A percentile compares a stretch with the other conserved stretches of the same genome.
Evolutionary conservation across 2,329 filamentous ascomycete genomes (phyloP).

Genomic region (Scytalidium lignicola): DNA sequence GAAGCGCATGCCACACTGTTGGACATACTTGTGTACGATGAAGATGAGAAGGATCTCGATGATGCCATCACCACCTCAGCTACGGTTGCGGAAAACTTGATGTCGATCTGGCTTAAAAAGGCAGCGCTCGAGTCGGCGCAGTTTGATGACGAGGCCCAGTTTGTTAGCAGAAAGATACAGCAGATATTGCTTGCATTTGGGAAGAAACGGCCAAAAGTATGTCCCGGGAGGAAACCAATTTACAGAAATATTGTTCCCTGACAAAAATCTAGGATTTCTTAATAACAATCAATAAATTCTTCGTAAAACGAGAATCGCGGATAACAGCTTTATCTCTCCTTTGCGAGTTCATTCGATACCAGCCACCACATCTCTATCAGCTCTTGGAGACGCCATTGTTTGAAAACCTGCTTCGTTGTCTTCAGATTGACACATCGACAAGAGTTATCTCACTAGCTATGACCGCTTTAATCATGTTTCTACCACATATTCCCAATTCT

Average conservation of each 20-base stretch:
- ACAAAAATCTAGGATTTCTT: slow-evolving; percentile 56
- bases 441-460: slow-evolving; percentile 71
- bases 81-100: slow-evolving; percentile 51
- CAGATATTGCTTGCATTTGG: slow-evolving; percentile 43
- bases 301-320: slow-evolving; percentile 60
- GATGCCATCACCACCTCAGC: slow-evolving; percentile 38
- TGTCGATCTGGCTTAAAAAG: slow-evolving; percentile 53
- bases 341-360: slow-evolving; percentile 66
- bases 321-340: slow-evolving; percentile 61
- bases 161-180: slow-evolving; percentile 37
- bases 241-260: slow-evolving; percentile 7
- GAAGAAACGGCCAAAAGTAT: slow-evolving; percentile 61
- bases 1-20: slow-evolving; percentile 62
- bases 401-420: slow-evolving; percentile 63
- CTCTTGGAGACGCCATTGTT: slow-evolving; percentile 68
- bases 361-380: slow-evolving; percentile 74
- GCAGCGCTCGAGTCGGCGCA: slow-evolving; percentile 29
- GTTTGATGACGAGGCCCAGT: slow-evolving; percentile 38
- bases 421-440: slow-evolving; percentile 74
- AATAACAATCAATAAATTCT: slow-evolving; percentile 56
- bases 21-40: slow-evolving; percentile 58
- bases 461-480: slow-evolving; percentile 72
- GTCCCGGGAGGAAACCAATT: neutral
- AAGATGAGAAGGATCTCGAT: slow-evolving; percentile 46
- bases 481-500: slow-evolving; percentile 74